phyloP scores from a whole-genome alignment of 768 basidiomycete species.

The Mrakia gelida region DNA sequence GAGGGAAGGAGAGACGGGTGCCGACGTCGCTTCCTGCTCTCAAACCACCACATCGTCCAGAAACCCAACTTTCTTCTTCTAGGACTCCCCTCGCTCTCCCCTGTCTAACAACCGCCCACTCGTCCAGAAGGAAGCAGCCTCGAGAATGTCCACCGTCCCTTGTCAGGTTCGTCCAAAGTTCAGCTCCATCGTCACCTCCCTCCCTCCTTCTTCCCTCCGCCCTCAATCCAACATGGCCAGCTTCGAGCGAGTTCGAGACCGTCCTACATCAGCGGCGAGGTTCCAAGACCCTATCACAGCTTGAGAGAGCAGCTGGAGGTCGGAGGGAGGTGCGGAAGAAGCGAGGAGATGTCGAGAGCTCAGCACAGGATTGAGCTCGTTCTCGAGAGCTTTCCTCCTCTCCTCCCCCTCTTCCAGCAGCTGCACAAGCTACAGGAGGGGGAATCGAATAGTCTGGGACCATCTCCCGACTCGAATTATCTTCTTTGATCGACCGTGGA shows the following conservation, averaged over 20 bases:
- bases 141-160: conserved; percentile 16
- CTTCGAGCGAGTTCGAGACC: not conserved
- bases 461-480: too few species aligned
- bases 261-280: too few species aligned
- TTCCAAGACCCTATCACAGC: too few species aligned
- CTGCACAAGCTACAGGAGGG: too few species aligned
- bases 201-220: not conserved
- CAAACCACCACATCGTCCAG: not conserved
- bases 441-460: too few species aligned
- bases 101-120: not conserved
- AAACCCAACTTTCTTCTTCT: not conserved
- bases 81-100: not conserved
- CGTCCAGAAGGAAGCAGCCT: not conserved
- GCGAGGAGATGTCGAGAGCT: too few species aligned
- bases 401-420: not conserved
- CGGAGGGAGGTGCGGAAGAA: too few species aligned
- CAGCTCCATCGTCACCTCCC: not conserved
- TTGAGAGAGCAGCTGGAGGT: too few species aligned
- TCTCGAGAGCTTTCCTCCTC: too few species aligned
- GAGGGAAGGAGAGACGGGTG: not conserved
- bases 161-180: conserved; percentile 16
- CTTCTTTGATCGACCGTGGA: not conserved
- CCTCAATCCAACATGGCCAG: not conserved
- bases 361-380: too few species aligned
- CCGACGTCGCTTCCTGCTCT: not conserved